Base-by-base conservation (phyloP, 345 rosid species). In the Hypericum perforatum region DNA sequence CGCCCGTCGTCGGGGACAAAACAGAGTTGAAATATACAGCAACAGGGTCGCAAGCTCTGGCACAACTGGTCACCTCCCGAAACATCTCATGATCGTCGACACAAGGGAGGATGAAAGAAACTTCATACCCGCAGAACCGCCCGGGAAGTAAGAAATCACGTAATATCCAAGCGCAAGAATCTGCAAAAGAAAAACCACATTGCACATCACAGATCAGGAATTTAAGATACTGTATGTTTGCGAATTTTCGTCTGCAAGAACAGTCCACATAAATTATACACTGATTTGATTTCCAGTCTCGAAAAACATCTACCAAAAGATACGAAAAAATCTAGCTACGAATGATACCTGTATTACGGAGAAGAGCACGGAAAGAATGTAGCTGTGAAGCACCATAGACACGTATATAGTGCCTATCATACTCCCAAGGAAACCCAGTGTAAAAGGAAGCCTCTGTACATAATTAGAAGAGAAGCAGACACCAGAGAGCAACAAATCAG, bases 321-420 rank as follows among this genome's bases (percentile, higher is more conserved):
- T n/a, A n/a, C n/a, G n/a, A n/a, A n/a, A n/a, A n/a, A n/a, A n/a
- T n/a, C n/a, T n/a, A n/a, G n/a, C n/a, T n/a, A n/a, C 1, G 37
- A 36, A 45, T 11, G 22, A 43, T 75, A 88, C 98, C 95, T 92
- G 98, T 59, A 88, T 59, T 2, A 88, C 76, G 43, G 96, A 92
- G 74, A 85, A 88, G 66, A 92, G 75, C 16, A 92, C 90, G 5
- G 96, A 92, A 49, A 92, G 86, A 58, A 92, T 37, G 74, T 92
- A 92, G 66, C 90, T 87, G 69, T 92, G 98, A 70, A 83, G 94
- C 63, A 83, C 78, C 94, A 88, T 85, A 6, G 98, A 85, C 22
- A 85, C 98, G 11, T 88, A 92, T 57, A 92, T 74, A 37, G 96
- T 88, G 56, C 94, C 95, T 16, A 71, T 84, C 98, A 91, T 82